Evolutionary conservation across 371 early-diverging fungal species (phyloP), one percentile per base, ranked within the genome.

Genomic region (Choanephora cucurbitarum): DNA sequence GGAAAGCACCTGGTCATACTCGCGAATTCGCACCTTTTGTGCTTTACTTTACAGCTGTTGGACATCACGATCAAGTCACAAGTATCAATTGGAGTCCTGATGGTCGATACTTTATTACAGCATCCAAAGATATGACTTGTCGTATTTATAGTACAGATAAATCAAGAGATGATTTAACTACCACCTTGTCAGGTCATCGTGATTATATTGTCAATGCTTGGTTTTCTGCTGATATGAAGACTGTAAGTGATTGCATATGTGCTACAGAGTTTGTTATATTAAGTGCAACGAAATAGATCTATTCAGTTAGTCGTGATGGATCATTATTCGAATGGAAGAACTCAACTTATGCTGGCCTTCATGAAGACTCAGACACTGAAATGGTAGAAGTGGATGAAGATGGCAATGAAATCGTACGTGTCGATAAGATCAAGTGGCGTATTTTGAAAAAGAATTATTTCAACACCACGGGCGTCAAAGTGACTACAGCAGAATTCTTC

Each of bases 1-100:
- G 98, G 98, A 82, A 85, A 72, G 87, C 97, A 23, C 99, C 99
- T 17, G 92, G 93, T 40, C 88, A 86, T 67, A 83, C 86, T 40
- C 82, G 89, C 51, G 97, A 97, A 75, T 96, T 95, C 60, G 80
- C 93, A 7, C 96, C 98, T 17, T 90, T 99, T 66, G 89, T 92
- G 23, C 74, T 94, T 47, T 87, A 91, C 62, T 75, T 85, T 22
- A 83, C 77, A 24, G 83, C 85, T 42, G 76, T 89, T 18, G 96
- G 95, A 15, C 98, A 97, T 64, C 92, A 86, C 64, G 97, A 98
- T 69, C 90, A 89, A 46, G 85, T 98, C 2, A 82, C 86, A n/a
- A 78, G 73, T 22, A 71, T 99, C 41, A 80, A 81, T 21, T 99
- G 98, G 98, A 88, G 91, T 13, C 76, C 80, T 9, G 94, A 94